Conservation (phyloP, 768 basidiomycete species). For the Rhizopogon roseolus region DNA sequence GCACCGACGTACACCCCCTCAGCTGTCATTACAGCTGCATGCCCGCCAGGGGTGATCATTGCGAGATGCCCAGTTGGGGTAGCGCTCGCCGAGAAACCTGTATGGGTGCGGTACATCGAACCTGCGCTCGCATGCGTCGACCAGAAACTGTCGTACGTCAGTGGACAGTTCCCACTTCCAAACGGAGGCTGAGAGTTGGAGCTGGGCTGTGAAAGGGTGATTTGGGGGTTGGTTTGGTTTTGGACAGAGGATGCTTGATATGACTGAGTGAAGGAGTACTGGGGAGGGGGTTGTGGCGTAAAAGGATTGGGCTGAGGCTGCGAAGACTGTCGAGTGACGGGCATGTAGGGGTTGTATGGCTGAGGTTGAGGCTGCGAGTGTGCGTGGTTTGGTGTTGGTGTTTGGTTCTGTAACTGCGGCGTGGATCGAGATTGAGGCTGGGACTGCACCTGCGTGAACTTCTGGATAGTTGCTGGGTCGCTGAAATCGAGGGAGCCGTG, state of each 20-base stretch:
- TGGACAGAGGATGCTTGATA: neutral
- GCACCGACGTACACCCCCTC: constrained; percentile 28
- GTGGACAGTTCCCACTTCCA: constrained; percentile 14
- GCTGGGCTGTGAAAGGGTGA: neutral
- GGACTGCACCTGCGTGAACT: constrained; percentile 19
- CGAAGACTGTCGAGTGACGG: neutral
- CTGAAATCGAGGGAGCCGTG: constrained; percentile 13
- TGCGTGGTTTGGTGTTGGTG: neutral
- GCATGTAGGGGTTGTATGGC: neutral
- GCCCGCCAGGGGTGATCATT: constrained; percentile 27
- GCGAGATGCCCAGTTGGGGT: constrained; percentile 22
- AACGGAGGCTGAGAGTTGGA: constrained; percentile 18
- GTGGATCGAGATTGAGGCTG: neutral
- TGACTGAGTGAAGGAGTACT: constrained; percentile 1
- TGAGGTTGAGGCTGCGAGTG: constrained; percentile 1
- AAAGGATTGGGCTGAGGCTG: constrained; percentile 3
- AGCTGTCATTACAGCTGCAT: constrained; percentile 26
- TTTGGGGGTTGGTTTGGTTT: constrained; percentile 3
- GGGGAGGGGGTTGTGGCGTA: constrained; percentile 10
- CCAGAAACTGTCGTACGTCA: constrained; percentile 65
- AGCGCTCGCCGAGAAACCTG: constrained; percentile 23
- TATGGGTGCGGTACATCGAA: constrained; percentile 24
- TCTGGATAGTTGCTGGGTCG: constrained; percentile 19
- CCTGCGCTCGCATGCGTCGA: constrained; percentile 42
- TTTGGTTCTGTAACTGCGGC: constrained; percentile 1